These are phyloP conservation scores for Fusarium floridanum DNA, from an alignment of 2,329 filamentous ascomycete genomes.

Conservation along the genomic window DNA sequence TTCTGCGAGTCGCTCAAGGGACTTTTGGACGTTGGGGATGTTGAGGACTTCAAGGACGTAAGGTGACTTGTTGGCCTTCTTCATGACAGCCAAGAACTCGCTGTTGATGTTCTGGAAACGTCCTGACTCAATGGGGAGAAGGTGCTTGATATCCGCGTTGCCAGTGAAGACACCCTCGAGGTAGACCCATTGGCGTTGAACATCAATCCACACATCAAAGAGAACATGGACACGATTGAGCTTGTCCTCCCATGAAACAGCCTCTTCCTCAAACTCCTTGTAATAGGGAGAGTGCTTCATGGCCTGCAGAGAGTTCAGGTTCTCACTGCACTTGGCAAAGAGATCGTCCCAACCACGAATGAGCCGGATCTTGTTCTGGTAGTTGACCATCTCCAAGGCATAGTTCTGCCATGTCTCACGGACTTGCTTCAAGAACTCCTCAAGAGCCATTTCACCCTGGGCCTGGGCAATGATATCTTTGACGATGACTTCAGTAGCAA, in stretches of 20 bases:
- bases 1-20: conserved; percentile 94
- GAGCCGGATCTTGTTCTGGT: conserved; percentile 97
- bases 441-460: conserved; percentile 96
- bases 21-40: conserved; percentile 96
- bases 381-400: conserved; percentile 91
- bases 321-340: conserved; percentile 98
- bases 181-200: conserved; percentile 99
- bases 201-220: conserved; percentile 99
- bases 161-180: conserved; percentile 98
- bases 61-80: conserved; percentile 97
- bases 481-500: conserved; percentile 87
- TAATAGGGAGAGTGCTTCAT: conserved; percentile 99
- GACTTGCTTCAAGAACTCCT: conserved; percentile 97
- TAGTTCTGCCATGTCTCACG: conserved; percentile 98
- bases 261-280: conserved; percentile 99
- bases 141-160: conserved; percentile 98
- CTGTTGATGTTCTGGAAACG: conserved; percentile 99
- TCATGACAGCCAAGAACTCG: conserved; percentile 99
- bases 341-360: conserved; percentile 99
- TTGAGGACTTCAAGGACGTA: conserved; percentile 96
- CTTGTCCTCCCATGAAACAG: conserved; percentile 96
- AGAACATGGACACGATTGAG: conserved; percentile 96
- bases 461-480: conserved; percentile 95
- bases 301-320: conserved; percentile 95
- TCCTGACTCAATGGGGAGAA: conserved; percentile 95